A percentile compares a stretch with the other conserved stretches of the same genome.
These are phyloP conservation scores for Penicillium decumbens DNA, from an alignment of 2,329 filamentous ascomycete species.

Conservation along the genomic window DNA sequence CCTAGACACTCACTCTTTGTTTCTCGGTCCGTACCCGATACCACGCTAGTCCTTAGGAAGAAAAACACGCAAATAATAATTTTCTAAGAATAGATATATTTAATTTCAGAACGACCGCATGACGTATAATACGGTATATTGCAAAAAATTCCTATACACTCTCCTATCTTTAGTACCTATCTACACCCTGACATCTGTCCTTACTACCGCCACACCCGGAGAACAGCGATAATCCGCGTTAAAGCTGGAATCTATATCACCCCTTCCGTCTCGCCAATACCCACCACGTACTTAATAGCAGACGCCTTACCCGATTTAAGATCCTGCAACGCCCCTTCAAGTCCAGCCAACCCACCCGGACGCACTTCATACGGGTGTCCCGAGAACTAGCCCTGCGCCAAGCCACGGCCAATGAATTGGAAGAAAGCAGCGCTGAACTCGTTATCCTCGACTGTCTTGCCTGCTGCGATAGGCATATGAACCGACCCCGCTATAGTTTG, in stretches of 20 bases:
- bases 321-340: constrained; percentile 52
- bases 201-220: too few species aligned
- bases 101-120: too few species aligned
- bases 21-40: background rate
- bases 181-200: too few species aligned
- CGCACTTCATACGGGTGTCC: constrained; percentile 51
- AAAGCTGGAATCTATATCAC: background rate
- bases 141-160: too few species aligned
- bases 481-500: constrained; percentile 36
- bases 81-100: too few species aligned
- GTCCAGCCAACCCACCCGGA: constrained; percentile 51
- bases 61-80: too few species aligned
- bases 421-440: constrained; percentile 48
- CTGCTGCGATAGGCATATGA: constrained; percentile 21
- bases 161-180: too few species aligned
- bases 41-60: too few species aligned
- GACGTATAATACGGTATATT: too few species aligned
- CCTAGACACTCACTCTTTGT: background rate
- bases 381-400: constrained; percentile 49
- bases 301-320: constrained; percentile 58
- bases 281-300: constrained; percentile 61
- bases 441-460: constrained; percentile 25
- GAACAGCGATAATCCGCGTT: too few species aligned
- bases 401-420: constrained; percentile 42
- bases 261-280: constrained; percentile 47